Percentiles rank a stretch among this genome's conserved stretches.
These are phyloP conservation scores for Millerago galiae DNA, from an alignment of 805 yeast species.

Conservation along the genomic window DNA sequence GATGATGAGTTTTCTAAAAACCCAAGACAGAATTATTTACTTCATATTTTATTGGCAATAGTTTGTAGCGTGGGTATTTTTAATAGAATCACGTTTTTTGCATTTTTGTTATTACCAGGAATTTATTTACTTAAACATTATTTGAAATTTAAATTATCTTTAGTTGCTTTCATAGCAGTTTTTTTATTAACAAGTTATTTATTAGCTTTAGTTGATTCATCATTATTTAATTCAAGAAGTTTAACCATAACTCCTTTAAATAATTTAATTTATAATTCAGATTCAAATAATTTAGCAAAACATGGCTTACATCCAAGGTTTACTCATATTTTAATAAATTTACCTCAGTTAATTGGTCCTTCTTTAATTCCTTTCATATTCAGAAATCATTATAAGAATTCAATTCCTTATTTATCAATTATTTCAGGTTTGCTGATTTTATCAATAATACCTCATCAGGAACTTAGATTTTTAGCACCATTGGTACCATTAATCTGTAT, in stretches of 20 bases:
- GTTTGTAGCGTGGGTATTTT: conserved; percentile 63
- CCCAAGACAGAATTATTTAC: conserved; percentile 11
- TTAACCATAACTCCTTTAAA: conserved; percentile 64
- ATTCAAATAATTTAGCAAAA: conserved; percentile 47
- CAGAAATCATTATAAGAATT: conserved; percentile 26
- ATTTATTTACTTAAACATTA: conserved; percentile 39
- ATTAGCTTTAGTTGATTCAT: conserved; percentile 52
- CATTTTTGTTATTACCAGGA: conserved; percentile 64
- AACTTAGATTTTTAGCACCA: conserved; percentile 81
- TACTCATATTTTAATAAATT: conserved; percentile 66
- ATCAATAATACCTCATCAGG: conserved; percentile 86
- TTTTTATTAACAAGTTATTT: conserved; percentile 28
- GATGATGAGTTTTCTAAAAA: conserved; percentile 1
- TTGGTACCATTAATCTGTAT: conserved; percentile 63
- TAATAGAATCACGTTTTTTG: conserved; percentile 79
- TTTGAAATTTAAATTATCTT: conserved; percentile 27
- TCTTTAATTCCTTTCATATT: conserved; percentile 39
- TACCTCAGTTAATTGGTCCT: conserved; percentile 85
- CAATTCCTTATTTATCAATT: conserved; percentile 54
- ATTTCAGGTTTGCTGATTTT: conserved; percentile 55
- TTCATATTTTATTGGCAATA: conserved; percentile 35
- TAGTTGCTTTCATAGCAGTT: conserved; percentile 29
- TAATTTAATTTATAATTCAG: conserved; percentile 65
- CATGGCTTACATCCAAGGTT: conserved; percentile 85
- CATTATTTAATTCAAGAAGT: conserved; percentile 24